Evolutionary conservation across 805 yeast genomes (phyloP), one percentile per base, ranked within the genome.

Genomic region (Lachancea sp.): DNA sequence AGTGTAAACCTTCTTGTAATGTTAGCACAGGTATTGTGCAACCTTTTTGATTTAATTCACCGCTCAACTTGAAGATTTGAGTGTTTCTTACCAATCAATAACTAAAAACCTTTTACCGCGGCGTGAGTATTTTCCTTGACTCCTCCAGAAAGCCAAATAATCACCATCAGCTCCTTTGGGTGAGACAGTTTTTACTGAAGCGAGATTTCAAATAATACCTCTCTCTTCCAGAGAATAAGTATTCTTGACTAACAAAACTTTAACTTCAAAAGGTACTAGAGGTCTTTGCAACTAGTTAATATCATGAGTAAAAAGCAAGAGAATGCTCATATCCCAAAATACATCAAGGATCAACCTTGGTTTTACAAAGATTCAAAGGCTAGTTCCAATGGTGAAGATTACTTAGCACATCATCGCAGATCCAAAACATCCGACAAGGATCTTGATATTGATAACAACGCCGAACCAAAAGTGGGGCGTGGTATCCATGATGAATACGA

Each of bases 351-450:
- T 23, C 55, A 56, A 36, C 65, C 65, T 18, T 61, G 65, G 65
- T 61, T 48, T 34, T 58, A 56, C 32, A 46, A 46, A 21, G 55
- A 47, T 11, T 33, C 17, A 5, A 25, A 29, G 8, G 35, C 15
- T 4, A 13, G 24, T 5, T 5, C 28, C n/a, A 37, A 34, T 4
- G 29, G 25, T 8, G 32, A 41, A 2, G 83, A 78, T 54, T 66
- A 73, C 35, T 59, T 80, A 16, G 60, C 75, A 2, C 87, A 80
- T 60, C 88, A 80, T 47, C 60, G 84, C 16, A 51, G 49, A 11
- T 34, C 24, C 8, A 43, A 41, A 8, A 46, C 35, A n/a, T 55
- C 64, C 30, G 63, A 66, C 5, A 72, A 65, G 0, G 52, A 61
- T 1, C 60, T 60, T 3, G 72, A 64, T 36, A 56, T 62, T 34